Conservation (phyloP, 2,329 filamentous ascomycete species). For the Podosphaera fusca region DNA sequence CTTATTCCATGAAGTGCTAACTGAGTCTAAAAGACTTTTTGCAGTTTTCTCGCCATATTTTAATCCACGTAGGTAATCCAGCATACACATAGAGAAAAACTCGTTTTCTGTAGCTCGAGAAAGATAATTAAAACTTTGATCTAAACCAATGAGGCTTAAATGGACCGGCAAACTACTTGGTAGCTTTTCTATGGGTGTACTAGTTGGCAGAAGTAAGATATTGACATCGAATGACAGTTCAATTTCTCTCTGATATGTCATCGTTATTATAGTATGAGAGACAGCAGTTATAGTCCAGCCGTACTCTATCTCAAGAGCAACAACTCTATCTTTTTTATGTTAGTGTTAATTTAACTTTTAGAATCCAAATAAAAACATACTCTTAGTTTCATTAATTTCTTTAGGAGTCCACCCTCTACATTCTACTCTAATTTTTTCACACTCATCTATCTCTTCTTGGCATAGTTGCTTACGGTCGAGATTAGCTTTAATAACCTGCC, state of each 20-base stretch:
- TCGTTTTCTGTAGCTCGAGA: constrained; percentile 42
- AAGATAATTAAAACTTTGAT: constrained; percentile 26
- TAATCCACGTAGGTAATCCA: constrained; percentile 40
- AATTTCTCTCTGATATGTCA: constrained; percentile 50
- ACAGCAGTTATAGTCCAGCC: constrained; percentile 53
- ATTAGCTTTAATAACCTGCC: constrained; percentile 36
- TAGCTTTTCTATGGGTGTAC: neutral
- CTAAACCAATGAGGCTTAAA: constrained; percentile 44
- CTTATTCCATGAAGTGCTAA: constrained; percentile 42
- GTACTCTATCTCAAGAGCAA: constrained; percentile 37
- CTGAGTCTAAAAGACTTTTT: constrained; percentile 31
- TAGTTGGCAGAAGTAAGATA: constrained; percentile 26
- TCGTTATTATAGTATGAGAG: constrained; percentile 37
- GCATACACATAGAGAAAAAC: constrained; percentile 53
- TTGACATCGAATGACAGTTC: constrained; percentile 48
- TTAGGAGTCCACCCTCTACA: constrained; percentile 70
- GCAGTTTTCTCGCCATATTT: constrained; percentile 33
- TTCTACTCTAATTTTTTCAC: constrained; percentile 65
- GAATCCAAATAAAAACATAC: constrained; percentile 21
- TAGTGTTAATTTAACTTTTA: neutral
- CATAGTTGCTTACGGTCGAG: constrained; percentile 45
- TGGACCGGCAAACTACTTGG: constrained; percentile 34
- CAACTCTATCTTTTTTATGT: constrained; percentile 31
- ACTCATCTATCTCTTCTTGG: constrained; percentile 52
- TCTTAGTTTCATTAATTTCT: constrained; percentile 61